These are phyloP conservation scores for Pyricularia pennisetigena DNA, from an alignment of 2,329 filamentous ascomycete species.

Conservation along the genomic window DNA sequence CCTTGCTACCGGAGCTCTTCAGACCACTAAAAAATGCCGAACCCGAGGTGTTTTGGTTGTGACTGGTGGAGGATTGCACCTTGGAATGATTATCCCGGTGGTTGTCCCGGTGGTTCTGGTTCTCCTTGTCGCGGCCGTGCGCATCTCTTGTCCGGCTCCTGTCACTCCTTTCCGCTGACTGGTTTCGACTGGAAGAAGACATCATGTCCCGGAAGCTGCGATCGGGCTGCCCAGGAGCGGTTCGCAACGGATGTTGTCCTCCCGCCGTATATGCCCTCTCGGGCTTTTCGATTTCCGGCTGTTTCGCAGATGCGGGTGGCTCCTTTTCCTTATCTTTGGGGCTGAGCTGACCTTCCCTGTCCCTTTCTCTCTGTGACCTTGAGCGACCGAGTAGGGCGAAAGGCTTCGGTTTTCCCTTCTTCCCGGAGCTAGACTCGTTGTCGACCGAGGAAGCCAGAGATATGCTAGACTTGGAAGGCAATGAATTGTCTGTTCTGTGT, in stretches of 20 bases:
- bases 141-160: constrained; percentile 39
- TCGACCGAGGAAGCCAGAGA: constrained; percentile 41
- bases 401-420: constrained; percentile 43
- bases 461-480: constrained; percentile 40
- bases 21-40: constrained; percentile 61
- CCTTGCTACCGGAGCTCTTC: constrained; percentile 61
- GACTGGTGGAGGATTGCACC: constrained; percentile 43
- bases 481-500: constrained; percentile 28
- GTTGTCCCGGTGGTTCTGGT: constrained; percentile 27
- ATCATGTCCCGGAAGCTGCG: constrained; percentile 60
- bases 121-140: constrained; percentile 13
- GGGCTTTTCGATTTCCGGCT: constrained; percentile 15
- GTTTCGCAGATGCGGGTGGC: neutral
- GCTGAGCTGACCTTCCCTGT: constrained; percentile 28
- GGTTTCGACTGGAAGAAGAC: constrained; percentile 54
- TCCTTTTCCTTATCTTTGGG: constrained; percentile 19
- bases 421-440: constrained; percentile 29
- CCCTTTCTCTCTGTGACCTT: constrained; percentile 41
- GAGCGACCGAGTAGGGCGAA: constrained; percentile 43
- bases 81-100: constrained; percentile 31
- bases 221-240: constrained; percentile 55
- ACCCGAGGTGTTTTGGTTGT: constrained; percentile 39
- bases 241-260: constrained; percentile 36
- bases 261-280: constrained; percentile 25
- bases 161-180: constrained; percentile 69